These are phyloP conservation scores for Cryptococcus sp. DNA, from an alignment of 1,284 basidiomycete species.

Conservation along the genomic window DNA sequence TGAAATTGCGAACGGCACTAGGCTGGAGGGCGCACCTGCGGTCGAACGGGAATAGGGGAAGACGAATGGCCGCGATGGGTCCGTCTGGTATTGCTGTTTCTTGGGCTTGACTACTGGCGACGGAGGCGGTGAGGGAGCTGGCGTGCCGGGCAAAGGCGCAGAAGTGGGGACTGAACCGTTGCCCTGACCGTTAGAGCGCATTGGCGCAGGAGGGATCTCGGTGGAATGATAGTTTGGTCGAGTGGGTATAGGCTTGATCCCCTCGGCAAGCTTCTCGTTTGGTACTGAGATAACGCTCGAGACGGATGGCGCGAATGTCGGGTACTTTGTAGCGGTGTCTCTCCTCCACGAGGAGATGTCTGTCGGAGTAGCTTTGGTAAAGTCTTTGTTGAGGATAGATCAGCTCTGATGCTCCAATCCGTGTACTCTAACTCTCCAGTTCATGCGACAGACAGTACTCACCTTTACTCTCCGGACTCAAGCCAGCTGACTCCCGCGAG, in stretches of 20 bases:
- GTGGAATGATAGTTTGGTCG: slow-evolving; percentile 78
- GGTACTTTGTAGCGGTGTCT: slow-evolving; percentile 90
- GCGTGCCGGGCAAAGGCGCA: slow-evolving; percentile 66
- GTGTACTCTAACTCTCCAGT: neutral
- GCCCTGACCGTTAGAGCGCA: slow-evolving; percentile 18
- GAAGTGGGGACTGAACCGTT: slow-evolving; percentile 5
- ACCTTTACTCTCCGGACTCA: slow-evolving; percentile 66
- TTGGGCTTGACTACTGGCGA: slow-evolving; percentile 78
- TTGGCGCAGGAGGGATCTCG: slow-evolving; percentile 35
- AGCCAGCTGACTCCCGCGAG: slow-evolving; percentile 75
- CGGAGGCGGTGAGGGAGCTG: slow-evolving; percentile 84
- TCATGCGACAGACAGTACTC: slow-evolving; percentile 11
- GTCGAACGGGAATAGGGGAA: slow-evolving; percentile 81
- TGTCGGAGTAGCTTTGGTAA: slow-evolving; percentile 80
- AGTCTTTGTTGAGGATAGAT: slow-evolving; percentile 56
- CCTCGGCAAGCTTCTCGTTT: slow-evolving; percentile 73
- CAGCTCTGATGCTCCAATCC: neutral
- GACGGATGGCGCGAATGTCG: slow-evolving; percentile 74
- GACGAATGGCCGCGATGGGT: slow-evolving; percentile 89
- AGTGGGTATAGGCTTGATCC: slow-evolving; percentile 87
- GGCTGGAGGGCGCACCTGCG: slow-evolving; percentile 38
- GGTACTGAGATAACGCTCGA: slow-evolving; percentile 45
- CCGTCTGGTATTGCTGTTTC: slow-evolving; percentile 98
- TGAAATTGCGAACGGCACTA: slow-evolving; percentile 91
- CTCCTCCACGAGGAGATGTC: slow-evolving; percentile 84